Percentiles rank a stretch among this genome's conserved stretches.
phyloP scores from a whole-genome alignment of 2,329 filamentous ascomycete species.

The Cryphonectria parasitica region DNA sequence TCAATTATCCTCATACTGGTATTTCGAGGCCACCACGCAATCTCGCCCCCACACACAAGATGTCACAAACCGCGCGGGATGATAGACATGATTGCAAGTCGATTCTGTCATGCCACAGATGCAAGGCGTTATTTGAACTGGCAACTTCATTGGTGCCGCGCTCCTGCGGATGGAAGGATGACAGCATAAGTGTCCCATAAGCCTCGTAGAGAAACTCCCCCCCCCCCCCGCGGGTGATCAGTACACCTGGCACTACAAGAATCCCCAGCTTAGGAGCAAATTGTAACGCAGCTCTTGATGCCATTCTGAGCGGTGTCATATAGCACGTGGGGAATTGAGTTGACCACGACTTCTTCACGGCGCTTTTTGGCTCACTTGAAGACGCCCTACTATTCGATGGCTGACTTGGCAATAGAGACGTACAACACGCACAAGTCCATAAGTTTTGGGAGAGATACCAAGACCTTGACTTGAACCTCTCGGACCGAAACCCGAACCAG shows the following conservation, averaged over 20 bases:
- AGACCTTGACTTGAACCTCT: background rate
- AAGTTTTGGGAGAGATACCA: background rate
- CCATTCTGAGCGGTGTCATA: background rate
- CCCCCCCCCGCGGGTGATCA: background rate
- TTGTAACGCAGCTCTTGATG: background rate
- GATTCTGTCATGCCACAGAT: background rate
- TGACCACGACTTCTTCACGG: background rate
- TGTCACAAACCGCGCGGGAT: slow-evolving; percentile 3
- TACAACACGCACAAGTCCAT: background rate
- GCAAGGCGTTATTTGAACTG: background rate
- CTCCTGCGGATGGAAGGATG: background rate
- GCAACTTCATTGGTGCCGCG: background rate
- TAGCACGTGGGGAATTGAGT: background rate
- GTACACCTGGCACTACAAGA: background rate
- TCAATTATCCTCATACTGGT: background rate
- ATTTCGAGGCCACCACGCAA: background rate
- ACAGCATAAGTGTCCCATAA: background rate
- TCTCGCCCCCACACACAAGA: background rate
- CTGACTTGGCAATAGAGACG: background rate
- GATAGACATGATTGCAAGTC: background rate
- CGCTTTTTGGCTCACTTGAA: background rate
- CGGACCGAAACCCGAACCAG: background rate
- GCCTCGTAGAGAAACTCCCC: background rate
- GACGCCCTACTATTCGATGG: background rate
- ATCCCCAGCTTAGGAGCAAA: background rate